phyloP scores from a whole-genome alignment of 169 alveolate species.

The Eimeria maxima region DNA sequence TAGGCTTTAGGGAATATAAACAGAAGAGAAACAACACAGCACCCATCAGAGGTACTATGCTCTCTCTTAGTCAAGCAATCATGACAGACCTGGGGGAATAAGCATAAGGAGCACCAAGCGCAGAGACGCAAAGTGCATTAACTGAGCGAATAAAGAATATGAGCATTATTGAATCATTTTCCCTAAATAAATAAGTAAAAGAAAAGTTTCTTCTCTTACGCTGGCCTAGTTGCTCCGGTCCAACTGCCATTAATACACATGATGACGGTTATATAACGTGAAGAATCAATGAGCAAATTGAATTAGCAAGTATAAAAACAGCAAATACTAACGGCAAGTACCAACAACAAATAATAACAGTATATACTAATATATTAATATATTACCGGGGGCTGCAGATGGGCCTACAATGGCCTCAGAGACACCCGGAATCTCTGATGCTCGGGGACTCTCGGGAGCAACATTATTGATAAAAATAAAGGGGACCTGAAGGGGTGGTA shows the following conservation, averaged over 20 bases:
- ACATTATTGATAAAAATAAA: constrained; percentile 72
- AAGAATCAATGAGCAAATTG: background rate
- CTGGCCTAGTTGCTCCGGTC: background rate
- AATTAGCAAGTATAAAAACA: background rate
- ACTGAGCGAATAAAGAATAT: background rate
- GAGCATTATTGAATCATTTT: background rate
- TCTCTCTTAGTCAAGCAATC: background rate
- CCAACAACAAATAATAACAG: background rate
- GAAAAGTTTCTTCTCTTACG: background rate
- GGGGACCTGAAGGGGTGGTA: constrained; percentile 18
- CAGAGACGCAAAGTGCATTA: constrained; percentile 1
- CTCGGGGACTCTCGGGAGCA: constrained; percentile 41
- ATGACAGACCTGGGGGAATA: constrained; percentile 12
- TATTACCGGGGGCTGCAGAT: background rate
- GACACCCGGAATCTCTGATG: constrained; percentile 3
- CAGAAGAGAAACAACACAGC: background rate
- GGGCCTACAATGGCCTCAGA: background rate
- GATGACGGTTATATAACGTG: too few relatives aligned
- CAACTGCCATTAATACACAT: background rate
- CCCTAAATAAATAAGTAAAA: too few relatives aligned
- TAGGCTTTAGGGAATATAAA: background rate
- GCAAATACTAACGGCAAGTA: background rate
- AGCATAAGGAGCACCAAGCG: constrained; percentile 11
- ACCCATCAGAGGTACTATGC: background rate
- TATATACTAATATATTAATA: too few relatives aligned